These are phyloP conservation scores for Brettanomyces naardenensis DNA, from an alignment of 805 yeast genomes.

Conservation along the genomic window DNA sequence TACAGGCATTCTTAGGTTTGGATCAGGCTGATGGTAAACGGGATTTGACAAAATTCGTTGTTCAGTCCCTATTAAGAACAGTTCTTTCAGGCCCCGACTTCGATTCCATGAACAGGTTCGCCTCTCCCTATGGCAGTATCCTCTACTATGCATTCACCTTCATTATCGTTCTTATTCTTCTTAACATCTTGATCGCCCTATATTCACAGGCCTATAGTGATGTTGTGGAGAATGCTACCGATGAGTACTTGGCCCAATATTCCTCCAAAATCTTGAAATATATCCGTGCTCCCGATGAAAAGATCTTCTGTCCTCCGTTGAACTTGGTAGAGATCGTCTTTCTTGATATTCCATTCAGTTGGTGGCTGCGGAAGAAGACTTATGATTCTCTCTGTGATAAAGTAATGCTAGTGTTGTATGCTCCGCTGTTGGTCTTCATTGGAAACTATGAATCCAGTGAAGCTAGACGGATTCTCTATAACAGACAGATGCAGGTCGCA, in stretches of 20 bases:
- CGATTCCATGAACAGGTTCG: conserved; percentile 59
- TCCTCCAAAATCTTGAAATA: conserved; percentile 79
- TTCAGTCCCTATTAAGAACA: conserved; percentile 60
- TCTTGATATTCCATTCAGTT: conserved; percentile 35
- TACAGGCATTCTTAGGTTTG: conserved; percentile 80
- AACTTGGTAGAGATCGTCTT: conserved; percentile 61
- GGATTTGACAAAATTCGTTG: conserved; percentile 60
- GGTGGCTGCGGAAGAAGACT: conserved; percentile 25
- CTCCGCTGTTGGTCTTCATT: conserved; percentile 56
- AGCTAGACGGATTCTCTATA: conserved; percentile 67
- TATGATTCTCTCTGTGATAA: conserved; percentile 37
- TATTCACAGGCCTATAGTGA: conserved; percentile 78
- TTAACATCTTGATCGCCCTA: conserved; percentile 79
- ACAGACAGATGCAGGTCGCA: conserved; percentile 50
- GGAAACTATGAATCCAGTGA: conserved; percentile 56
- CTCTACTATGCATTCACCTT: conserved; percentile 74
- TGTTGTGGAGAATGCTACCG: conserved; percentile 75
- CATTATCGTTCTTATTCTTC: conserved; percentile 62
- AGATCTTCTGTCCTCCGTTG: conserved; percentile 79
- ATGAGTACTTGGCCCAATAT: conserved; percentile 77
- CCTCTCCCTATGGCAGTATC: conserved; percentile 80
- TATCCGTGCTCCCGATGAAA: conserved; percentile 82
- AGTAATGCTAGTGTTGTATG: conserved; percentile 58
- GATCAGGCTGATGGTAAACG: conserved; percentile 83
- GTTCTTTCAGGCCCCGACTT: conserved; percentile 72